These are phyloP conservation scores for Taphrina sp. DNA, from an alignment of 1,139 yeast species.

Conservation along the genomic window DNA sequence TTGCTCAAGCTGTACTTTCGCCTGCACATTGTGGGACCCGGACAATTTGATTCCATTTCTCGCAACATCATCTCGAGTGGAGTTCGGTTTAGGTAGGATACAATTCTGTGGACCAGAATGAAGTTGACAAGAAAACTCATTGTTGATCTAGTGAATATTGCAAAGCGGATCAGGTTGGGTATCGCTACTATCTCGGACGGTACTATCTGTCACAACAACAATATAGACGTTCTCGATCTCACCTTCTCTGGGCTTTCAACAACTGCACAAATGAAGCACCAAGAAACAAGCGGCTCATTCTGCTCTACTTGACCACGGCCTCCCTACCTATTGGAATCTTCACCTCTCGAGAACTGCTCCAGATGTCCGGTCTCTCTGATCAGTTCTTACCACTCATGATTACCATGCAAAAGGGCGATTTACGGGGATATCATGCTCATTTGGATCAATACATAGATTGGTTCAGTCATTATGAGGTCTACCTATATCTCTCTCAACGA, in stretches of 20 bases:
- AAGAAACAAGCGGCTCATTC: constrained; percentile 41
- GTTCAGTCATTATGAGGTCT: constrained; percentile 41
- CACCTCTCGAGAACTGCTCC: constrained; percentile 42
- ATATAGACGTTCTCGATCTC: constrained; percentile 55
- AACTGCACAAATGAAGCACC: constrained; percentile 47
- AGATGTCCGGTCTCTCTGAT: constrained; percentile 38
- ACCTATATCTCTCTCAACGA: constrained; percentile 41
- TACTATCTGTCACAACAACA: constrained; percentile 59
- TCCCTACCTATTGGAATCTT: constrained; percentile 45
- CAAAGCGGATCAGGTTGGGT: constrained; percentile 58
- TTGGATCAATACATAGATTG: constrained; percentile 40
- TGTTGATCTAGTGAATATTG: constrained; percentile 39
- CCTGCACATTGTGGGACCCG: constrained; percentile 18
- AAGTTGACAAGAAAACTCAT: background rate
- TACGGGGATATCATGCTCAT: constrained; percentile 39
- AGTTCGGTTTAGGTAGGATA: constrained; percentile 49
- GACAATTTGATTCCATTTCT: constrained; percentile 33
- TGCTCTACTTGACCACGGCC: constrained; percentile 59
- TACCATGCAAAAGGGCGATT: constrained; percentile 42
- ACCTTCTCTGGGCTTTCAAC: constrained; percentile 62
- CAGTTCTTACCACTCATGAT: constrained; percentile 42
- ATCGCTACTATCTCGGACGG: constrained; percentile 65
- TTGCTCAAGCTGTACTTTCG: constrained; percentile 34
- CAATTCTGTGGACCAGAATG: no score
- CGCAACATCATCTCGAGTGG: constrained; percentile 35